Percentiles rank a stretch among this genome's conserved stretches.
These are phyloP conservation scores for Pestalotiopsis sp. DNA, from an alignment of 2,329 filamentous ascomycete species.

Conservation along the genomic window DNA sequence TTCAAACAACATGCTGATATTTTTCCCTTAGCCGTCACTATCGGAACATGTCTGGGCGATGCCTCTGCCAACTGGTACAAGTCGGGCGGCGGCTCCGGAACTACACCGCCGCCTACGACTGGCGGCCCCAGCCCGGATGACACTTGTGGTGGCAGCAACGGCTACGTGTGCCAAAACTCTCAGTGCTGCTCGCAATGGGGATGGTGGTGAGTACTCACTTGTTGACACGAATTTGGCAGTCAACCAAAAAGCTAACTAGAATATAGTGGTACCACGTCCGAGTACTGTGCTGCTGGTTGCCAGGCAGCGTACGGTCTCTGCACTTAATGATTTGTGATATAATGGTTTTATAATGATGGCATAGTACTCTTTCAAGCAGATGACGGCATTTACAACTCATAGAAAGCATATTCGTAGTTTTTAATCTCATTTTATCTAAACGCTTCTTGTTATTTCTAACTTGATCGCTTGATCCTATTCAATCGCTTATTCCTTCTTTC, in stretches of 20 bases:
- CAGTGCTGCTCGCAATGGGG: constrained; percentile 15
- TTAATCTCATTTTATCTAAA: neutral
- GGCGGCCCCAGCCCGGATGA: constrained; percentile 7
- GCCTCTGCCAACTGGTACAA: constrained; percentile 17
- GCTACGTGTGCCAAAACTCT: constrained; percentile 7
- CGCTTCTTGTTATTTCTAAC: neutral
- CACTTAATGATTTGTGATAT: neutral
- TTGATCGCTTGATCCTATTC: neutral
- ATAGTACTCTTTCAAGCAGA: neutral
- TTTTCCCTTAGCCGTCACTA: constrained; percentile 11
- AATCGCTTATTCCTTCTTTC: no score
- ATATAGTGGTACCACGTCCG: constrained; percentile 8
- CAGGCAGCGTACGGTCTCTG: constrained; percentile 13
- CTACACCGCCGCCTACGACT: neutral
- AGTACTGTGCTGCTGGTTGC: constrained; percentile 16
- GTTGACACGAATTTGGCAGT: neutral
- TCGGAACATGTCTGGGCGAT: constrained; percentile 19
- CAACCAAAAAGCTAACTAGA: neutral
- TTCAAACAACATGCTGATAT: neutral
- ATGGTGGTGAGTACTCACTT: neutral
- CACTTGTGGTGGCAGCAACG: constrained; percentile 10
- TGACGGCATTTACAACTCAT: constrained; percentile 1
- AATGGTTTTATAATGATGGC: neutral
- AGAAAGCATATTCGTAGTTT: neutral
- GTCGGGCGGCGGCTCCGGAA: neutral